Base-by-base conservation (phyloP, 768 basidiomycete species). In the Hericium rajendrae region DNA sequence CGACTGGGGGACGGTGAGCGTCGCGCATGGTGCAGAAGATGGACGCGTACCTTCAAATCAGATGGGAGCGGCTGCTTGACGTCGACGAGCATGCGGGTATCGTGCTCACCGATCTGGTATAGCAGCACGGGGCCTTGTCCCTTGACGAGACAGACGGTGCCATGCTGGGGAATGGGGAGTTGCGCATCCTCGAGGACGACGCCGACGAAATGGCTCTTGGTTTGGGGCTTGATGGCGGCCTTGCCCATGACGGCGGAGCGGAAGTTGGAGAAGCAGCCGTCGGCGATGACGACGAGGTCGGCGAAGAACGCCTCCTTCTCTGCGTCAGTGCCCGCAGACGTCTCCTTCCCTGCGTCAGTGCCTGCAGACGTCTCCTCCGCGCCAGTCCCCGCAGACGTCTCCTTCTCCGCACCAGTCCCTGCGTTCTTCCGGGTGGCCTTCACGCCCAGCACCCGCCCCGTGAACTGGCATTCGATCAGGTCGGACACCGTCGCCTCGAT, bases 211-310 rank as follows among this genome's bases (percentile, higher is more conserved):
- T 93, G 81, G 53, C 86, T 85, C 59, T 80, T 82, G 20, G 83
- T 83, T 3, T 72, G 67, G 1, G 85, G 75, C 65, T 82, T 83
- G 49, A 54, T 50, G 28, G 73, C 71, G 15, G 75, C 68, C 41
- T 68, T 64, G 54, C 81, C 81, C 77, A 86, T 78, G n/a, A 92
- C 82, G 1, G 74, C 59, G 11, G 71, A 76, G 52, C 95, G 79
- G 76, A 99, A 94, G 66, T 94, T 97, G 4, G 91, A 94, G 72
- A 91, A 91, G 70, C 92, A 97, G 0, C 95, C 95, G 68, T 99
- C 95, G 4, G 94, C 93, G 58, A 97, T 73, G 67, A 98, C 73
- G 48, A 92, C 89, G 53, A 99, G 70, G 61, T 87, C 83, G 0
- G 90, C 93, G 57, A 75, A 78, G 65, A 85, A 84, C 0, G 77